These are phyloP conservation scores for Hygrocybe punicea DNA, from an alignment of 768 basidiomycete species.

Conservation along the genomic window DNA sequence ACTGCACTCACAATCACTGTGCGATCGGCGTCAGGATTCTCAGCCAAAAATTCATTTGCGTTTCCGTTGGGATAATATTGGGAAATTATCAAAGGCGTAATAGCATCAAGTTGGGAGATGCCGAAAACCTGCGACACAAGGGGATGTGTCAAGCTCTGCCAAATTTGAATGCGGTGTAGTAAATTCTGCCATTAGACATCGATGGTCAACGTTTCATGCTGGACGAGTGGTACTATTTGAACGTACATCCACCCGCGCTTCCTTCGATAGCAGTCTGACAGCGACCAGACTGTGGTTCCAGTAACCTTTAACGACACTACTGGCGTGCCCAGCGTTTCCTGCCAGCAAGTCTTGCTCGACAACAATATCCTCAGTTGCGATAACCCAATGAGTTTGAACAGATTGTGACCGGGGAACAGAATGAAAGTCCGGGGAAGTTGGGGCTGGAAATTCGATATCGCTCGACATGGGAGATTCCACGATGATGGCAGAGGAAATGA, in stretches of 20 bases:
- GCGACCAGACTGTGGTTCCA: conserved; percentile 1
- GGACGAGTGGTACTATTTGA: too few species aligned
- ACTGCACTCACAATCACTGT: conserved; percentile 18
- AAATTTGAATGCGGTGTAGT: conserved; percentile 16
- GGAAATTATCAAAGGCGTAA: conserved; percentile 20
- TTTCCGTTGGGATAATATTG: conserved; percentile 19
- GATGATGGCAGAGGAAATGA: too few species aligned
- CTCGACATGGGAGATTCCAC: too few species aligned
- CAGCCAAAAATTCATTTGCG: conserved; percentile 15
- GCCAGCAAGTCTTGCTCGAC: too few species aligned
- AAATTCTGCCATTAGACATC: conserved; percentile 9
- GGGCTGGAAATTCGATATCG: too few species aligned
- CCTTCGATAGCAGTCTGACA: conserved; percentile 3
- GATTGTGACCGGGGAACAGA: too few species aligned
- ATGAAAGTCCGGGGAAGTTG: too few species aligned
- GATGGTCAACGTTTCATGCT: too few species aligned
- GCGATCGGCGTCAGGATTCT: conserved; percentile 20
- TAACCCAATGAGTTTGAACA: too few species aligned
- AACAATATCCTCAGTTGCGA: too few species aligned
- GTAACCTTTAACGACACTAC: neutral
- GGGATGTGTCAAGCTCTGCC: conserved; percentile 19
- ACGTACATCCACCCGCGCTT: neutral
- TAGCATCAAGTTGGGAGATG: conserved; percentile 18
- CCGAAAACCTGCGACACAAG: conserved; percentile 24
- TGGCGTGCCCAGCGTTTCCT: neutral